phyloP scores from a whole-genome alignment of 768 basidiomycete species.

The Mycena olivaceomarginata region DNA sequence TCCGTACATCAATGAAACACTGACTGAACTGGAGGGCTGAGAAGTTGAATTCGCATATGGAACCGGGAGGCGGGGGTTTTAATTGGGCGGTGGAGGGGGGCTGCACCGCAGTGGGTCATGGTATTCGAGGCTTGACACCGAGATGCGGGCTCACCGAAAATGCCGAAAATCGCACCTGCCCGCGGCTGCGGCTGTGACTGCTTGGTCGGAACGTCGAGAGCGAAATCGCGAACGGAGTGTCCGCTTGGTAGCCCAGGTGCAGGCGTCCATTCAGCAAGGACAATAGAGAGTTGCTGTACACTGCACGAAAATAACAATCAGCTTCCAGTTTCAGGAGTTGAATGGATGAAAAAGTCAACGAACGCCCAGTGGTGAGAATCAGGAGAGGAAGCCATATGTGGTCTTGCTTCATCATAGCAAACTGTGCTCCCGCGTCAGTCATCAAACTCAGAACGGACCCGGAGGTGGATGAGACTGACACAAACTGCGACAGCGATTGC shows the following conservation, averaged over 20 bases:
- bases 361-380: slow-evolving; percentile 39
- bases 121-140: not conserved
- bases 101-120: not conserved
- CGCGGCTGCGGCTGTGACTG: slow-evolving; percentile 7
- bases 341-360: not conserved
- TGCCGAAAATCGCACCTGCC: slow-evolving; percentile 22
- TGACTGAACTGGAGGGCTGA: slow-evolving; percentile 15
- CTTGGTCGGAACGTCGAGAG: slow-evolving; percentile 28
- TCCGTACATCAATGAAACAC: not conserved
- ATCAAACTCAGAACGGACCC: not conserved
- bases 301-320: not conserved
- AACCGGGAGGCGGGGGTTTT: slow-evolving; percentile 8
- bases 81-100: slow-evolving; percentile 21
- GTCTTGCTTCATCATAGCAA: slow-evolving; percentile 32
- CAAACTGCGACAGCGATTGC: slow-evolving; percentile 30
- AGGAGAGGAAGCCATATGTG: slow-evolving; percentile 42
- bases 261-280: slow-evolving; percentile 43
- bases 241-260: slow-evolving; percentile 36
- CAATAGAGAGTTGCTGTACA: slow-evolving; percentile 42
- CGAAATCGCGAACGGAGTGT: slow-evolving; percentile 38
- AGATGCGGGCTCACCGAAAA: slow-evolving; percentile 18
- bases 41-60: not conserved
- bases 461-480: not conserved
- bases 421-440: slow-evolving; percentile 22
- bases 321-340: not conserved